Conservation (phyloP, 805 yeast species). For the Monosporozyma servazzii region DNA sequence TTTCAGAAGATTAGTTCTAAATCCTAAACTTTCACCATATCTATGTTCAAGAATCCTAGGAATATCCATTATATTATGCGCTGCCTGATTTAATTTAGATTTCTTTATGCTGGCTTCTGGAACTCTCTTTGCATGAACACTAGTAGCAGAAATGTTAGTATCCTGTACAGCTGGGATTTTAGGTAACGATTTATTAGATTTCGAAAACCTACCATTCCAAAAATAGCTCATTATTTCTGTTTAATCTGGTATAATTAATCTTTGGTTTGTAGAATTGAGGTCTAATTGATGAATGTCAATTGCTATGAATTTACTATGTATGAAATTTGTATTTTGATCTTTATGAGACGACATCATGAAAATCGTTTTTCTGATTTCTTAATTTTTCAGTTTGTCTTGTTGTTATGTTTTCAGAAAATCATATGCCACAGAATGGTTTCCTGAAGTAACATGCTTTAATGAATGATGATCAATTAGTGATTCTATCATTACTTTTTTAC, state of each 20-base stretch:
- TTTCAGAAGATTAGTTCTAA: slow-evolving; percentile 16
- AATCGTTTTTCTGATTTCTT: not conserved
- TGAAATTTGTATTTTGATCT: not conserved
- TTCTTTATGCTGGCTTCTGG: not conserved
- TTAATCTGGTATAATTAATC: not conserved
- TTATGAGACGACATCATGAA: not conserved
- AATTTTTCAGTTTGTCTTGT: not conserved
- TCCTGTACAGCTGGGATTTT: not conserved
- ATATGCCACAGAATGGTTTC: not conserved
- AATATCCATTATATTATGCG: slow-evolving; percentile 10
- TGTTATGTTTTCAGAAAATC: no score
- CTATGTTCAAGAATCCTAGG: slow-evolving; percentile 23
- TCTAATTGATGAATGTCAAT: not conserved
- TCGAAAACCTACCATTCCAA: slow-evolving; percentile 5
- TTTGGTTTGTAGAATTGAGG: not conserved
- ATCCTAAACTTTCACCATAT: slow-evolving; percentile 27
- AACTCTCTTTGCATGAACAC: not conserved
- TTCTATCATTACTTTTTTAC: not conserved
- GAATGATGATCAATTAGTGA: not conserved
- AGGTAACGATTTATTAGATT: not conserved
- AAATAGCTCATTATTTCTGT: slow-evolving; percentile 2
- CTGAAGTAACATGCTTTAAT: not conserved
- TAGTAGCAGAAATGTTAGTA: not conserved
- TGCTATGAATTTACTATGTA: not conserved
- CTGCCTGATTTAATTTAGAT: not conserved